Percentiles rank a stretch among this genome's conserved stretches.
These are phyloP conservation scores for Cyclotella baltica DNA, from an alignment of 108 stramenopile genomes.

Conservation along the genomic window DNA sequence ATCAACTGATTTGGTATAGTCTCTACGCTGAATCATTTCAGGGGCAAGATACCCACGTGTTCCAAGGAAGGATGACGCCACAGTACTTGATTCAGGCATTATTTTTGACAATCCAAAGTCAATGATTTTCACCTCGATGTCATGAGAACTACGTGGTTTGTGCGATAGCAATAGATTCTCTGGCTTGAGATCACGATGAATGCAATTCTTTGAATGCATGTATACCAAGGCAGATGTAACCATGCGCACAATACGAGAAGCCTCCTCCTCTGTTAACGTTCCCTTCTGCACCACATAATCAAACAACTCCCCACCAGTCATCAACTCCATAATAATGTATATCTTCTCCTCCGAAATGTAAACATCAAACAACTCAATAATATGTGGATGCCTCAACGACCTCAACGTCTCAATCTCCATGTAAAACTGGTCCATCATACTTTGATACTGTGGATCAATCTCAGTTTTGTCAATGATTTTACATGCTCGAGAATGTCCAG, in stretches of 20 bases:
- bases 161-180: conserved; percentile 88
- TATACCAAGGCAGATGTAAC: conserved; percentile 94
- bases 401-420: conserved; percentile 90
- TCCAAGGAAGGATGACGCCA: conserved; percentile 90
- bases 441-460: conserved; percentile 88
- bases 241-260: conserved; percentile 88
- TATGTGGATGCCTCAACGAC: conserved; percentile 88
- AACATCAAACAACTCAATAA: conserved; percentile 95
- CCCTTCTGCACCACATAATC: conserved; percentile 98
- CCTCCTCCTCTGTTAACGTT: conserved; percentile 84
- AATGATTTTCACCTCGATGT: conserved; percentile 95
- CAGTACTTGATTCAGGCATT: conserved; percentile 69
- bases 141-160: conserved; percentile 52
- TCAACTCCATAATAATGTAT: conserved; percentile 97
- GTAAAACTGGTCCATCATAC: conserved; percentile 95
- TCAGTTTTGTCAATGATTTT: conserved; percentile 96
- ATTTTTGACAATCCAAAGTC: conserved; percentile 96
- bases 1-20: conserved; percentile 85
- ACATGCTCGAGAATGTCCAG: conserved; percentile 85
- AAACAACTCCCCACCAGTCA: conserved; percentile 98
- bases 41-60: conserved; percentile 97
- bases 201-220: conserved; percentile 95
- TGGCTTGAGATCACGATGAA: conserved; percentile 97
- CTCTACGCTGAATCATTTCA: conserved; percentile 96
- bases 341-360: conserved; percentile 90